Base-by-base conservation (phyloP, 306 rosid genomes). In the Quercus engelmannii region DNA sequence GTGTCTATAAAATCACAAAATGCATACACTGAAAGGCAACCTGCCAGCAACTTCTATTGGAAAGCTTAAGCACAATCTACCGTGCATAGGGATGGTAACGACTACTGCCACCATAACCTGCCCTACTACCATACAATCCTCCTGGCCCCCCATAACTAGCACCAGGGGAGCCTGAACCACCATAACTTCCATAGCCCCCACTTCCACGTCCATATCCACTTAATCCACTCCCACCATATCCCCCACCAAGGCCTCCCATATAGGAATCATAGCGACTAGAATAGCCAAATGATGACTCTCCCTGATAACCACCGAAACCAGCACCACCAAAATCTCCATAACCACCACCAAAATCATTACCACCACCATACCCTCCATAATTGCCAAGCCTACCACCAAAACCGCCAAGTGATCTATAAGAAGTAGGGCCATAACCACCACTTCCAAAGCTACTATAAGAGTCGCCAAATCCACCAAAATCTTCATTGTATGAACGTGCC, bases 401-500 rank as follows among this genome's bases (percentile, higher is more conserved):
- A 82, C 91, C 87, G 67, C 94, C 92, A 58, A 93, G 80, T 26
- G 93, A 88, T 90, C 99, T 92, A 91, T 90, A 87, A 82, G 99
- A 91, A 77, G 87, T 90, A 70, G 95, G 97, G 77, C 90, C 94
- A 80, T 82, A 91, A 62, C 94, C 85, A 49, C 93, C 86, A 84
- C 85, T 75, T 1, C 84, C 92, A 90, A 88, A 92, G 83, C 93
- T 75, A 74, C 95, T 89, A 87, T 91, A 92, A 71, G 97, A 89
- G 89, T 93, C 86, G 1, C 89, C 95, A 89, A 83, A 92, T 72
- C 92, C 97, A 86, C 91, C 84, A 33, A 83, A 91, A 79, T 93
- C 95, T 78, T 92, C 97, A 86, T 77, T 88, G 90, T 90, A 92
- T 87, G 97, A 81, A 79, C 92, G 97, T 72, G 89, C 86, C 95